These are phyloP conservation scores for Panus rudis DNA, from an alignment of 768 basidiomycete species.

Conservation along the genomic window DNA sequence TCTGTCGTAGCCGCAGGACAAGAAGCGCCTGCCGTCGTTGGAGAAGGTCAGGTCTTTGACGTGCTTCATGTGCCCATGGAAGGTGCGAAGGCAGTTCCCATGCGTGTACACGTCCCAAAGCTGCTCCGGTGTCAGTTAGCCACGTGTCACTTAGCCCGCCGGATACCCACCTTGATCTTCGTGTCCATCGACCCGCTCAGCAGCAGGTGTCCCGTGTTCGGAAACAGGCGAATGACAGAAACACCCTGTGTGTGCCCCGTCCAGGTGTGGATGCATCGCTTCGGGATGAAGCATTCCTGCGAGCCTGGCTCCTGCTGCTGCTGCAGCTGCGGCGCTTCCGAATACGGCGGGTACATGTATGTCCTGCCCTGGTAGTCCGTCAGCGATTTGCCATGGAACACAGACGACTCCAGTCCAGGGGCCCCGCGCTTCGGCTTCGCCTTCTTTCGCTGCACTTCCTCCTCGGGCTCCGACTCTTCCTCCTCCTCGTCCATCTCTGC, in stretches of 20 bases:
- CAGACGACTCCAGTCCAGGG: constrained; percentile 82
- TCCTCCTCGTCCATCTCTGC: constrained; percentile 49
- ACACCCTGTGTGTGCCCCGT: constrained; percentile 97
- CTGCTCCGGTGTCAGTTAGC: constrained; percentile 31
- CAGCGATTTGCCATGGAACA: constrained; percentile 97
- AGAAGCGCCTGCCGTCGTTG: constrained; percentile 83
- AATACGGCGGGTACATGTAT: constrained; percentile 90
- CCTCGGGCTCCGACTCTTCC: constrained; percentile 57
- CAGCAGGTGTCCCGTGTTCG: constrained; percentile 85
- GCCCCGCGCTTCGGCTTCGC: constrained; percentile 73
- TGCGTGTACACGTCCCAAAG: constrained; percentile 98
- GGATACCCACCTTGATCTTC: constrained; percentile 77
- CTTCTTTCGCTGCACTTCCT: constrained; percentile 54
- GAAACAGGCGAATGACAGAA: constrained; percentile 89
- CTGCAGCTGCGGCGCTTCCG: constrained; percentile 77
- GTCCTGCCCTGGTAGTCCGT: constrained; percentile 97
- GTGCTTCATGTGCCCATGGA: constrained; percentile 94
- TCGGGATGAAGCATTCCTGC: constrained; percentile 91
- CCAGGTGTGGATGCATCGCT: constrained; percentile 95
- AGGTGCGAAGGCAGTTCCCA: constrained; percentile 93
- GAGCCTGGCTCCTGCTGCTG: constrained; percentile 67
- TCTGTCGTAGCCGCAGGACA: constrained; percentile 92
- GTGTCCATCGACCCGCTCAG: constrained; percentile 97
- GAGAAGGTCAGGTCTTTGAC: constrained; percentile 96
- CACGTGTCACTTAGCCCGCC: not conserved